phyloP scores from a whole-genome alignment of 768 basidiomycete species.

The Pisolithus microcarpus region DNA sequence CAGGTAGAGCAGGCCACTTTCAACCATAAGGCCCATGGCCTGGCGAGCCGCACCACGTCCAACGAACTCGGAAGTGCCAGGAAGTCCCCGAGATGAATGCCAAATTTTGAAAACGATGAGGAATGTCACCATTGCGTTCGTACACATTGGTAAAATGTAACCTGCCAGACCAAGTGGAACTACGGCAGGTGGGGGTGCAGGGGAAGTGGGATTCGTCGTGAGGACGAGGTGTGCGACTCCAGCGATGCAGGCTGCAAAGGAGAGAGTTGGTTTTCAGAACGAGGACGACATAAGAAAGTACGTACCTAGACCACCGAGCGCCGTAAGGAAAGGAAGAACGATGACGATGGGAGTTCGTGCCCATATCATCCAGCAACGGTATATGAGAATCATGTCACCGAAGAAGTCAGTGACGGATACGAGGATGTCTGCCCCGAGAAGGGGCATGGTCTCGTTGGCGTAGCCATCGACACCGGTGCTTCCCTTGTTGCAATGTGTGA shows the following conservation, averaged over 20 bases:
- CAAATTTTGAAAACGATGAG: conserved; percentile 38
- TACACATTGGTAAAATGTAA: conserved; percentile 33
- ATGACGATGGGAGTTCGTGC: conserved; percentile 26
- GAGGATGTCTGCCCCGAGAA: conserved; percentile 30
- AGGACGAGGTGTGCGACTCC: conserved; percentile 25
- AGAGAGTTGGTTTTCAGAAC: neutral
- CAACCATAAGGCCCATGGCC: conserved; percentile 32
- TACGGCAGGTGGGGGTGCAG: conserved; percentile 28
- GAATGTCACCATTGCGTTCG: conserved; percentile 35
- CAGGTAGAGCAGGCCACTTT: conserved; percentile 36
- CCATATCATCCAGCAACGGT: conserved; percentile 40
- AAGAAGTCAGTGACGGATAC: conserved; percentile 31
- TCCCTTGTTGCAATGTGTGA: conserved; percentile 11
- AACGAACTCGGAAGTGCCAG: conserved; percentile 7
- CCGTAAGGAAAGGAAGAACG: conserved; percentile 28
- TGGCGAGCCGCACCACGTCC: conserved; percentile 12
- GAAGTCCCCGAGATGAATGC: conserved; percentile 15
- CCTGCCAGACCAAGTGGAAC: conserved; percentile 31
- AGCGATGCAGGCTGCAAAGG: conserved; percentile 24
- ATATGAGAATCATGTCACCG: conserved; percentile 30
- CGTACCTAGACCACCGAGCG: conserved; percentile 31
- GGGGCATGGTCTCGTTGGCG: conserved; percentile 24
- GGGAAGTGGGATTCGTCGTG: conserved; percentile 20
- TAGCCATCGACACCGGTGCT: conserved; percentile 21
- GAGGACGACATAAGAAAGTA: neutral